These are phyloP conservation scores for Colletotrichum sp. DNA, from an alignment of 2,329 filamentous ascomycete genomes.

Conservation along the genomic window DNA sequence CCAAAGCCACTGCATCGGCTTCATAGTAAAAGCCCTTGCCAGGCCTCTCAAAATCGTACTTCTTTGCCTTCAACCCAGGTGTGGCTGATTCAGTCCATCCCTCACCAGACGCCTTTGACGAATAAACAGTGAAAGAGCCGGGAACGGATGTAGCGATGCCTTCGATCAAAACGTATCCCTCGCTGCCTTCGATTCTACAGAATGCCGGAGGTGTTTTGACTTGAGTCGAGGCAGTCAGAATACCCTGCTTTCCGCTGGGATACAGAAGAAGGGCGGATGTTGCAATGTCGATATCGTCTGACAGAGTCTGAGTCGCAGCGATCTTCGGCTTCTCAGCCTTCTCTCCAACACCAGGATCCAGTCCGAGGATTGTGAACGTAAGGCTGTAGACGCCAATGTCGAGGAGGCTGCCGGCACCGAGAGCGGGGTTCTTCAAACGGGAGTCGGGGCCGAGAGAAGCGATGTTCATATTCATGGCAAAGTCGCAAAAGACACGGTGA, in stretches of 20 bases:
- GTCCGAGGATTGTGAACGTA: constrained; percentile 40
- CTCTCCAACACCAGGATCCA: constrained; percentile 33
- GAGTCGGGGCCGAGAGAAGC: constrained; percentile 32
- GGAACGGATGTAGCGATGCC: constrained; percentile 37
- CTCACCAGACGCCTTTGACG: constrained; percentile 23
- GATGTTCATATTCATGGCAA: constrained; percentile 40
- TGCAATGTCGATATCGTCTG: constrained; percentile 36
- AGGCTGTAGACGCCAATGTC: constrained; percentile 50
- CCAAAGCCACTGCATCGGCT: constrained; percentile 45
- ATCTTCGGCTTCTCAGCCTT: constrained; percentile 35
- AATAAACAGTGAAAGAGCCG: constrained; percentile 37
- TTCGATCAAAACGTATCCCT: constrained; percentile 38
- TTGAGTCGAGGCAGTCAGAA: constrained; percentile 44
- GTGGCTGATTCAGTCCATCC: constrained; percentile 14
- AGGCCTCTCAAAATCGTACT: constrained; percentile 38
- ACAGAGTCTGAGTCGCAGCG: constrained; percentile 37
- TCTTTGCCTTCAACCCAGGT: constrained; percentile 24
- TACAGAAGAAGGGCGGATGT: constrained; percentile 46
- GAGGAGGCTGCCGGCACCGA: constrained; percentile 47
- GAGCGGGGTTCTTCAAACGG: constrained; percentile 38
- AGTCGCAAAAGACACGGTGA: constrained; percentile 43
- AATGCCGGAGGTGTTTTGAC: constrained; percentile 30
- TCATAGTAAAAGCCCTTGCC: constrained; percentile 49
- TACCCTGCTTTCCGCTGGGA: constrained; percentile 40
- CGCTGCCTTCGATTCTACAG: constrained; percentile 44